Evolutionary conservation across 176 grass and related monocot genomes (phyloP).

Genomic region (Oryza glaberrima): DNA sequence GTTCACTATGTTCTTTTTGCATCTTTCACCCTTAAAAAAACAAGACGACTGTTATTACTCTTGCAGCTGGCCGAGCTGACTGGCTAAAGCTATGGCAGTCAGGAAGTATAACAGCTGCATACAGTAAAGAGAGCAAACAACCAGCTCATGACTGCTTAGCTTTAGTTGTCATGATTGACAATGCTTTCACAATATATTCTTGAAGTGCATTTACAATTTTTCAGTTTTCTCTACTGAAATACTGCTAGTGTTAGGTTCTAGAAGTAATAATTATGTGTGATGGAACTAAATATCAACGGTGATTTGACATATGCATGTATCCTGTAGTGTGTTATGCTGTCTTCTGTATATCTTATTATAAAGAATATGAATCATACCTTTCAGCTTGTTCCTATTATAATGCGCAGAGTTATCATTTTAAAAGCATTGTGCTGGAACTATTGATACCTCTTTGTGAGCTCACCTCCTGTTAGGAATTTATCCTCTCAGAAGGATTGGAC

Average conservation of each 20-base stretch:
- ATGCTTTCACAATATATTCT: slow-evolving; percentile 40
- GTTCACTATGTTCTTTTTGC: background rate
- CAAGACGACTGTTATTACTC: background rate
- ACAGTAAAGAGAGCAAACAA: slow-evolving; percentile 60
- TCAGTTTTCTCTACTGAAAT: background rate
- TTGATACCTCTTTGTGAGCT: background rate
- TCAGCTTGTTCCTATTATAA: background rate
- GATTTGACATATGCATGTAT: background rate
- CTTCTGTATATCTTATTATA: background rate
- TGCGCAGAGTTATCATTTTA: background rate
- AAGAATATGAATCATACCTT: background rate
- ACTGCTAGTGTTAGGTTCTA: background rate
- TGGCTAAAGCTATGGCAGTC: slow-evolving; percentile 44
- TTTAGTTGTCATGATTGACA: slow-evolving; percentile 58
- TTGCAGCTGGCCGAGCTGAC: slow-evolving; percentile 73
- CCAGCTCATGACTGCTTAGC: slow-evolving; percentile 56
- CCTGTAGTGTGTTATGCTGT: background rate
- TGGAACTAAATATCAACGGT: background rate
- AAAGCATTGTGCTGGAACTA: background rate
- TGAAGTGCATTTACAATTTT: background rate
- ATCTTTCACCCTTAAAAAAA: background rate
- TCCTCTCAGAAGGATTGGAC: background rate
- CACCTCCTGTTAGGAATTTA: background rate
- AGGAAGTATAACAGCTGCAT: slow-evolving; percentile 60
- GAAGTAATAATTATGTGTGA: background rate